phyloP scores from a whole-genome alignment of 768 basidiomycete genomes.

The Lanmaoa pseudosensibilis region DNA sequence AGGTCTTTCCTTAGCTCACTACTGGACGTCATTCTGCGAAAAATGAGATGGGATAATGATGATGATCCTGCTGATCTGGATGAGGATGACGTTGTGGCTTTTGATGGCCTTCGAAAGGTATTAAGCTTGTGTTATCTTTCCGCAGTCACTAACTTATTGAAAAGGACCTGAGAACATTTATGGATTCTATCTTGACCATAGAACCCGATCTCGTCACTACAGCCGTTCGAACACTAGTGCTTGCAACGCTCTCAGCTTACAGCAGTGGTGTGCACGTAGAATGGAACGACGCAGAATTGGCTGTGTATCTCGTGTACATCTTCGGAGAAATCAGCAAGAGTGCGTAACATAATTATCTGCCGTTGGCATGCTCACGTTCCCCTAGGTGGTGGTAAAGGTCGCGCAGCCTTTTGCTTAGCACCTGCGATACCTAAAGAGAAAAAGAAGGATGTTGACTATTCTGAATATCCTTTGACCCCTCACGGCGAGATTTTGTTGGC shows the following conservation, averaged over 20 bases:
- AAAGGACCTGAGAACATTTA: constrained; percentile 83
- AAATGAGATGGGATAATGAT: constrained; percentile 89
- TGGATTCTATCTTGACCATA: constrained; percentile 84
- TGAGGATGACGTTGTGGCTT: constrained; percentile 81
- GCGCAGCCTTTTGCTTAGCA: constrained; percentile 82
- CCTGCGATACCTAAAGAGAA: constrained; percentile 67
- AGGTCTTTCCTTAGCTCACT: constrained; percentile 77
- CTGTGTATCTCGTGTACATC: constrained; percentile 89
- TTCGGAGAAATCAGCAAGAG: constrained; percentile 94
- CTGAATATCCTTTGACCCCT: constrained; percentile 79
- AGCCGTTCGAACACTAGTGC: constrained; percentile 68
- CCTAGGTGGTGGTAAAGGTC: constrained; percentile 75
- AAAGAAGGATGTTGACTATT: constrained; percentile 67
- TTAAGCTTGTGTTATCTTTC: constrained; percentile 15
- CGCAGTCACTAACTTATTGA: constrained; percentile 11
- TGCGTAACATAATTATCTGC: constrained; percentile 35
- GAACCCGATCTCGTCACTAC: constrained; percentile 84
- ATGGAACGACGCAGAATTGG: constrained; percentile 94
- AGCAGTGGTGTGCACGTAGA: constrained; percentile 58
- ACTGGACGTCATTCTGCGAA: constrained; percentile 74
- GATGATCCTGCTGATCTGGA: constrained; percentile 81
- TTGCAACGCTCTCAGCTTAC: constrained; percentile 73
- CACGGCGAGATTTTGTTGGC: constrained; percentile 89
- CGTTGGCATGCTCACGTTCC: constrained; percentile 4
- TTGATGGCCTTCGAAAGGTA: constrained; percentile 85